Base-by-base conservation (phyloP, 1,139 yeast species). In the Spencermartinsiella ligniputridi region DNA sequence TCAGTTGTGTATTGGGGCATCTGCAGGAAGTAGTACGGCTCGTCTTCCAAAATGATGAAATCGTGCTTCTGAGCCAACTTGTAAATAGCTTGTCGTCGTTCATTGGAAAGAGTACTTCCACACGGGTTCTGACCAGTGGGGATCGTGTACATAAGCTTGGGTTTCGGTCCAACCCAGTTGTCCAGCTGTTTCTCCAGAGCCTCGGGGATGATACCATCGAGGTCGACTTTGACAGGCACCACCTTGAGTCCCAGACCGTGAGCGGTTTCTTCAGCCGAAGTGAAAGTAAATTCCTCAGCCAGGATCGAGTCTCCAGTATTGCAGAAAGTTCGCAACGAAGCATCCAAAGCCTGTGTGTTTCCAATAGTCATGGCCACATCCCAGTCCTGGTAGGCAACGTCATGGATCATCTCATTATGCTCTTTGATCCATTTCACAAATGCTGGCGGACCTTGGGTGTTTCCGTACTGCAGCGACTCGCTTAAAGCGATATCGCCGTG, bases 121-220 rank as follows among this genome's bases (percentile, higher is more conserved):
- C 96, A 88, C 48, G 97, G 97, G 74, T 89, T 89, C 70, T 89
- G 97, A 46, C 97, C 97, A 19, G 96, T 89, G 52, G 89, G 81
- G 56, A 89, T 86, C 38, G 90, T 82, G 75, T 89, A 89, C 54
- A 89, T 74, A 46, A 89, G 71, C 64, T 82, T 86, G 51, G 95
- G 95, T 64, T 75, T 77, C 73, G 84, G 62, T 65, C 80, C 64
- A 58, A 70, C 73, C 97, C 97, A 89, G 57, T 75, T 71, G 54
- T 74, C 78, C 62, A 90, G 74, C 50, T 79, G 70, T 38, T 68
- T 67, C 17, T 74, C 90, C 49, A 90, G 72, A 39, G 77, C 76
- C 42, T 79, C 83, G 17, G 97, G 96, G 44, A 86, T 65, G 41
- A 90, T 74, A 53, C 97, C 97, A 53, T 76, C 74, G 32, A 75